phyloP scores from a whole-genome alignment of 305 asterid genomes.

The Salvia sclarea region DNA sequence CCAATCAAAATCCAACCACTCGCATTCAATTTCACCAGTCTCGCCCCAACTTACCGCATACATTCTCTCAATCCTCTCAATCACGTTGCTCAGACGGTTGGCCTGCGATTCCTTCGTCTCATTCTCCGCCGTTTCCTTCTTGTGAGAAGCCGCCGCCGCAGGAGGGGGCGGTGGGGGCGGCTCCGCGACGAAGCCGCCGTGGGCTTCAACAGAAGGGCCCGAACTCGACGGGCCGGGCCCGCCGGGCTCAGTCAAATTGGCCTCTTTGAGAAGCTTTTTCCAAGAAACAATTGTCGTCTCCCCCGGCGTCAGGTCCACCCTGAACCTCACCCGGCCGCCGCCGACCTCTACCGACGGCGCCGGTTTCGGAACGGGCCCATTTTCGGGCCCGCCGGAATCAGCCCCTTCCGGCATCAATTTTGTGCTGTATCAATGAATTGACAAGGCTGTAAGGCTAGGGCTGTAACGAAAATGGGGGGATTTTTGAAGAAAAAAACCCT shows the following conservation, averaged over 20 bases:
- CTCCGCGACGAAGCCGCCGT: constrained; percentile 14
- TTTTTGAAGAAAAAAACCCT: constrained; percentile 35
- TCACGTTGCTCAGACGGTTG: constrained; percentile 72
- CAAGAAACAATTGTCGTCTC: constrained; percentile 90
- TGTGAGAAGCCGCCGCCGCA: constrained; percentile 27
- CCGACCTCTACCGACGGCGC: constrained; percentile 45
- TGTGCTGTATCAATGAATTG: constrained; percentile 17
- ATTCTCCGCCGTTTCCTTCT: constrained; percentile 43
- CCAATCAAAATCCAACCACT: not conserved
- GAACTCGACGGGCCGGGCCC: constrained; percentile 36
- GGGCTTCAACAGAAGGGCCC: constrained; percentile 34
- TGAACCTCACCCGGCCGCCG: constrained; percentile 68
- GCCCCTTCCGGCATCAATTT: constrained; percentile 45
- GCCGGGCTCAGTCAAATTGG: constrained; percentile 39
- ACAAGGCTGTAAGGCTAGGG: constrained; percentile 12
- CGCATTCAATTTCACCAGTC: constrained; percentile 12
- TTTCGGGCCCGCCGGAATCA: constrained; percentile 40
- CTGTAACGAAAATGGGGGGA: not conserved
- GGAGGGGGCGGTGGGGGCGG: constrained; percentile 28
- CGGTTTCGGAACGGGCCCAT: constrained; percentile 46
- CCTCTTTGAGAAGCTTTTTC: constrained; percentile 81
- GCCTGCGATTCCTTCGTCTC: constrained; percentile 49
- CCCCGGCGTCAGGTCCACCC: constrained; percentile 71
- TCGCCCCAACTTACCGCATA: constrained; percentile 60
- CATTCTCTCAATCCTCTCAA: constrained; percentile 82